These are phyloP conservation scores for Camellia japonica DNA, from an alignment of 148 eudicot species.

Conservation along the genomic window DNA sequence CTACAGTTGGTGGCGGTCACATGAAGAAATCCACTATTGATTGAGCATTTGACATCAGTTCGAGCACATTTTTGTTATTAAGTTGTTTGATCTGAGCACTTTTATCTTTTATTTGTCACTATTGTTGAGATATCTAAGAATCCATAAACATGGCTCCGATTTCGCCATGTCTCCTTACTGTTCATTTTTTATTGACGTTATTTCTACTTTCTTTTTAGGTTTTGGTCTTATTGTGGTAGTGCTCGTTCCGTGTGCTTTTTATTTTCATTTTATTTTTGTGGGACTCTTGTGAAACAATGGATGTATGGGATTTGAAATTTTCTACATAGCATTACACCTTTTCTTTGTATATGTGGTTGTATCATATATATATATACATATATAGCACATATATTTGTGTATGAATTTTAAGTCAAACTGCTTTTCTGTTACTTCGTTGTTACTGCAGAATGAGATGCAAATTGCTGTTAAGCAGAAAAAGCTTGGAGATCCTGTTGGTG, in stretches of 20 bases:
- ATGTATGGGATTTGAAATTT: background rate
- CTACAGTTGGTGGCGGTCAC: background rate
- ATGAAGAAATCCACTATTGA: background rate
- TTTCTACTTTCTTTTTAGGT: background rate
- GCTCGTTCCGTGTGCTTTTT: background rate
- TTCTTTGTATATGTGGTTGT: background rate
- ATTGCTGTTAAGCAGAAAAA: slow-evolving; percentile 56
- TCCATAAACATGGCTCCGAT: background rate
- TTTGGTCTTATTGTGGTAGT: background rate
- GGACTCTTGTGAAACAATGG: background rate
- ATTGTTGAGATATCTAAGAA: background rate
- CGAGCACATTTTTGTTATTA: background rate
- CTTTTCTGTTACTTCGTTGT: background rate
- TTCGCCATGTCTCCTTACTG: background rate
- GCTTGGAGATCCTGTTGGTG: slow-evolving; percentile 84
- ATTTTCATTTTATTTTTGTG: background rate
- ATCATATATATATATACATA: background rate
- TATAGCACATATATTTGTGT: background rate
- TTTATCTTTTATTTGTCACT: background rate
- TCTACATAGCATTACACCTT: background rate
- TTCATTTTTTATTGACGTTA: background rate
- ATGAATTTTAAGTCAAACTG: background rate
- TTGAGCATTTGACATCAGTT: background rate
- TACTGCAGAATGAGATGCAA: slow-evolving; percentile 74
- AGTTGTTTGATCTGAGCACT: background rate